A percentile compares a stretch with the other conserved stretches of the same genome.
phyloP scores from a whole-genome alignment of 2,329 filamentous ascomycete genomes.

The Kalaharituber pfeilii region DNA sequence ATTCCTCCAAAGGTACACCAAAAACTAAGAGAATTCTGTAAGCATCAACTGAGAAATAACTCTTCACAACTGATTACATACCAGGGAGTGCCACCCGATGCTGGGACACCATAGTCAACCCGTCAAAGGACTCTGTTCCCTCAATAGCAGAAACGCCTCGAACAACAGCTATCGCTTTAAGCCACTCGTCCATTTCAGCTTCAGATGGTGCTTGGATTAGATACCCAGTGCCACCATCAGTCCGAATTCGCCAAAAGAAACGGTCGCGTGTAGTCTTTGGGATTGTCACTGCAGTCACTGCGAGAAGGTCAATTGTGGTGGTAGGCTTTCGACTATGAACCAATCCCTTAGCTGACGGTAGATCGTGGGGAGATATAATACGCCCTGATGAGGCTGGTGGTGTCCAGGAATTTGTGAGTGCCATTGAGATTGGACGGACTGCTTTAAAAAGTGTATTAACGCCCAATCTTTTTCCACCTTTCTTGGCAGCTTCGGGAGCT shows the following conservation, averaged over 20 bases:
- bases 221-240: constrained; percentile 21
- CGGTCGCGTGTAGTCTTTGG: constrained; percentile 22
- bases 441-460: constrained; percentile 24
- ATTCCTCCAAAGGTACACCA: constrained; percentile 21
- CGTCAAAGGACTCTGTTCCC: constrained; percentile 21
- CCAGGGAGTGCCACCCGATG: constrained; percentile 12
- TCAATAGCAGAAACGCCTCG: constrained; percentile 20
- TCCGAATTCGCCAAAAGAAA: constrained; percentile 22
- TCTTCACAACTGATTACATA: not conserved
- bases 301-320: constrained; percentile 19
- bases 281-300: constrained; percentile 18
- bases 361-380: constrained; percentile 19
- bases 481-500: constrained; percentile 20
- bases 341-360: constrained; percentile 16
- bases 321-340: constrained; percentile 21
- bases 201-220: constrained; percentile 22
- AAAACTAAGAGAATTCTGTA: constrained; percentile 13
- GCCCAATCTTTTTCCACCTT: constrained; percentile 21
- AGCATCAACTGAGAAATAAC: not conserved
- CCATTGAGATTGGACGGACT: constrained; percentile 24
- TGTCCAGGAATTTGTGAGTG: constrained; percentile 22
- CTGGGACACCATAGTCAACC: constrained; percentile 15
- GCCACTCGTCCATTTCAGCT: constrained; percentile 22
- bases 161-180: constrained; percentile 19
- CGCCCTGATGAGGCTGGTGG: constrained; percentile 19